phyloP scores from a whole-genome alignment of 495 filamentous ascomycete species.

The Aspergillus hancockii region DNA sequence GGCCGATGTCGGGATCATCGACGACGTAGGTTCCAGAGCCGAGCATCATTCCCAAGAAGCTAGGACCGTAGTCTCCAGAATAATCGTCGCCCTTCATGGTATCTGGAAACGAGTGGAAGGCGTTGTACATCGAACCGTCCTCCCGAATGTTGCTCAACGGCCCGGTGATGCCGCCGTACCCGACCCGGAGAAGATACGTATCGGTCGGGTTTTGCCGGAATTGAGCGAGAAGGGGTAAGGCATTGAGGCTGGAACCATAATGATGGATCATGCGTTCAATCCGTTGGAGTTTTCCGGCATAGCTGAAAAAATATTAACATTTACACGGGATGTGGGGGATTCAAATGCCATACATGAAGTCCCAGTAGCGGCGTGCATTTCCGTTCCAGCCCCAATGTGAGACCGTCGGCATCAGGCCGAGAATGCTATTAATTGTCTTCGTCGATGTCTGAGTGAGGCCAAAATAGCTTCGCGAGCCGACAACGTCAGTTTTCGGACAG shows the following conservation, averaged over 20 bases:
- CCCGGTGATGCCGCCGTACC: conserved; percentile 48
- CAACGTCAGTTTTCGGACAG: not conserved
- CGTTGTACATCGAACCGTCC: conserved; percentile 49
- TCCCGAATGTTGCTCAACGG: conserved; percentile 52
- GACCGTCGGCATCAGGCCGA: conserved; percentile 52
- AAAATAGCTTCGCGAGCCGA: conserved; percentile 38
- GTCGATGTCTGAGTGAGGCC: conserved; percentile 35
- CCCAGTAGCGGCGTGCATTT: conserved; percentile 56
- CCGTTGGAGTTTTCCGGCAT: conserved; percentile 49
- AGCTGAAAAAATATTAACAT: conserved; percentile 9
- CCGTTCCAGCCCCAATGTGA: conserved; percentile 58
- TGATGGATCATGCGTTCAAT: conserved; percentile 59
- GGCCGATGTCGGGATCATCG: conserved; percentile 36
- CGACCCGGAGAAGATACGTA: conserved; percentile 44
- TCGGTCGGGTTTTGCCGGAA: conserved; percentile 40
- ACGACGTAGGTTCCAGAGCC: conserved; percentile 47
- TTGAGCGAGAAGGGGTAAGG: conserved; percentile 47
- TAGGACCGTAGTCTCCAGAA: conserved; percentile 53
- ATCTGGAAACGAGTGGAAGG: conserved; percentile 54
- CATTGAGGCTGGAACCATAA: conserved; percentile 56
- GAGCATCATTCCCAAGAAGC: conserved; percentile 47
- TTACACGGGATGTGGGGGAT: not conserved
- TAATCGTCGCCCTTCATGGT: conserved; percentile 54
- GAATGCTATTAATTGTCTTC: conserved; percentile 50
- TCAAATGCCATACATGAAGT: conserved; percentile 34